Conservation (phyloP, 306 rosid genomes). For the Dryas drummondii region DNA sequence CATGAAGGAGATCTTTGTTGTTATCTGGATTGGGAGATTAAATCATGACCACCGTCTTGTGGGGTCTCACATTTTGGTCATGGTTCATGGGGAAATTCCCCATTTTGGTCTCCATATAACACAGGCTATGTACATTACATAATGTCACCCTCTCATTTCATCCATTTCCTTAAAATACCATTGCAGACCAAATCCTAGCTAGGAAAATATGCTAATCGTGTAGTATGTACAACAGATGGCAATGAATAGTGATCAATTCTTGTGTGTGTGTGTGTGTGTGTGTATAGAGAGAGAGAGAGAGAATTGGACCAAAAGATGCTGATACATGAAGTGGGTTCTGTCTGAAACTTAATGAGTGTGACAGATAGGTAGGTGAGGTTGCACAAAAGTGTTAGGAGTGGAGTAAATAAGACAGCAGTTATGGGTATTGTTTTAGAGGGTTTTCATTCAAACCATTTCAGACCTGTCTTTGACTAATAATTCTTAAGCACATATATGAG, state of each 20-base stretch:
- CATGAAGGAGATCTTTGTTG: neutral
- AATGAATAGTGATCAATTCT: neutral
- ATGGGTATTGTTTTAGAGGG: constrained; percentile 14
- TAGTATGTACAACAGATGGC: neutral
- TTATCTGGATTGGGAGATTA: neutral
- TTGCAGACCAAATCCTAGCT: neutral
- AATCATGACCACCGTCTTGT: neutral
- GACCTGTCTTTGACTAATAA: constrained; percentile 20
- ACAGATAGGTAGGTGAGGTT: constrained; percentile 47
- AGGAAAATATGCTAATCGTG: neutral
- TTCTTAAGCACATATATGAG: neutral
- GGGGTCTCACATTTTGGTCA: neutral
- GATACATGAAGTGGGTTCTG: constrained; percentile 29
- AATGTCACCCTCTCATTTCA: too few relatives aligned
- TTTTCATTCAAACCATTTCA: constrained; percentile 16
- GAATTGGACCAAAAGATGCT: constrained; percentile 10
- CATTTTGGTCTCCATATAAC: neutral
- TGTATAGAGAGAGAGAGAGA: neutral
- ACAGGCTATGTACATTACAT: neutral
- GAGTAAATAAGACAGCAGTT: constrained; percentile 36
- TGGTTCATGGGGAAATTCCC: neutral
- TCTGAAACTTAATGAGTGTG: constrained; percentile 32
- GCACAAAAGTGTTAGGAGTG: constrained; percentile 34
- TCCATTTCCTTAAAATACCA: too few relatives aligned
- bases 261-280: too few relatives aligned